Conservation (phyloP, 257 asterid genomes). For the Solanum medicagineum region DNA sequence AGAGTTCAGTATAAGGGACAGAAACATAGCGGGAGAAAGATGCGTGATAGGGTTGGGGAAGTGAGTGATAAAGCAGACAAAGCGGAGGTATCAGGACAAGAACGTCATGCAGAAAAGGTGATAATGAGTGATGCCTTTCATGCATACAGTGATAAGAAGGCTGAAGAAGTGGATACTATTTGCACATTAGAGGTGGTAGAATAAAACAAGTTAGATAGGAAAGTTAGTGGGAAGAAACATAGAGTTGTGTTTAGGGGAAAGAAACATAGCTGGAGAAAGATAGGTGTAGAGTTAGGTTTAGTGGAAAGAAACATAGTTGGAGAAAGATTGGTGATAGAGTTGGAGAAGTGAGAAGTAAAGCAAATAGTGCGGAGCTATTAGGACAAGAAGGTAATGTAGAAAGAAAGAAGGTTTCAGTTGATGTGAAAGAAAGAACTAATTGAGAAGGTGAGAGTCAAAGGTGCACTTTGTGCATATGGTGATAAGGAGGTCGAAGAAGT, state of each 20-base stretch:
- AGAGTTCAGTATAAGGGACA: not conserved
- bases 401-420: no score
- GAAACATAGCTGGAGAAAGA: no score
- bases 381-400: not conserved
- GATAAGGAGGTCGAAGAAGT: not conserved
- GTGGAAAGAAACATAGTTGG: not conserved
- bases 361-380: not conserved
- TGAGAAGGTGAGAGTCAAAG: not conserved
- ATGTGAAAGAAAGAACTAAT: no score
- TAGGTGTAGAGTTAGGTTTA: not conserved
- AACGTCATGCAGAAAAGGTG: not conserved
- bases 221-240: not conserved
- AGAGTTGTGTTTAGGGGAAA: not conserved
- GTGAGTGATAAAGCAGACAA: no score
- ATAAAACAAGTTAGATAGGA: not conserved
- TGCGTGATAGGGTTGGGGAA: no score
- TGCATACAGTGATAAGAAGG: not conserved
- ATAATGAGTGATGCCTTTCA: not conserved
- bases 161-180: not conserved
- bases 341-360: not conserved
- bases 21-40: no score
- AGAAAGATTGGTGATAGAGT: not conserved
- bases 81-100: no score
- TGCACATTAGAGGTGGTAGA: no score
- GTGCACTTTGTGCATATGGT: not conserved